Evolutionary conservation across 1,139 yeast genomes (phyloP), one percentile per base, ranked within the genome.

Genomic region (Diutina scorzettiae): DNA sequence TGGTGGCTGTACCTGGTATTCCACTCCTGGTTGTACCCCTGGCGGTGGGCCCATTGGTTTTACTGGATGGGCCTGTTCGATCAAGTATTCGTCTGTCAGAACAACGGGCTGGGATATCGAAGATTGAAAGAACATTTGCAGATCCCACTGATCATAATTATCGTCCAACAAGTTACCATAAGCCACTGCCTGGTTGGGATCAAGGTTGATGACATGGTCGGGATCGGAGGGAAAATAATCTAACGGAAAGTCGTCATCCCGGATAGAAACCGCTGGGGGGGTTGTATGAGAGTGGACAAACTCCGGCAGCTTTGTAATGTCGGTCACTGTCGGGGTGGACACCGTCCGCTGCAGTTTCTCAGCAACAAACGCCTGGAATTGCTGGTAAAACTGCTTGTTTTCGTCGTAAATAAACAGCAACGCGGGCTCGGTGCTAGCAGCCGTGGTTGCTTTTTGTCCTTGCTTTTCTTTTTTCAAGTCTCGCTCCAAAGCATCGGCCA

Each of bases 401-500:
- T 46, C 48, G 9, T 42, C 44, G 50, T 70, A 80, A 24, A 62
- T 56, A 56, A 82, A 81, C 2, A 82, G 73, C 31, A 73, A 52
- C 0, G 89, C 78, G 0, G 89, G 85, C 47, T 79, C 85, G 43
- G 63, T 56, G 17, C 64, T 59, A 3, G 87, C 72, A 23, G 62
- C 62, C 2, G 91, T 80, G 0, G 89, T 79, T 2, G 85, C 70
- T 3, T 60, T 59, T 49, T 76, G 82, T 43, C 69, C 69, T 29
- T 64, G 46, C 40, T 64, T 59, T 53, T 89, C 96, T 54, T 85
- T 80, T 58, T 87, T 87, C 56, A 89, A 63, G 55, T 91, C 98
- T 52, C 98, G 69, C 59, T 89, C 97, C 44, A 91, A 64, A 0
- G 97, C 97, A 60, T 91, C 98, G 3, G 91, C 79, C 73, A 91